Evolutionary conservation across 176 grass and related monocot species (phyloP).

Genomic region (Microstegium vimineum): DNA sequence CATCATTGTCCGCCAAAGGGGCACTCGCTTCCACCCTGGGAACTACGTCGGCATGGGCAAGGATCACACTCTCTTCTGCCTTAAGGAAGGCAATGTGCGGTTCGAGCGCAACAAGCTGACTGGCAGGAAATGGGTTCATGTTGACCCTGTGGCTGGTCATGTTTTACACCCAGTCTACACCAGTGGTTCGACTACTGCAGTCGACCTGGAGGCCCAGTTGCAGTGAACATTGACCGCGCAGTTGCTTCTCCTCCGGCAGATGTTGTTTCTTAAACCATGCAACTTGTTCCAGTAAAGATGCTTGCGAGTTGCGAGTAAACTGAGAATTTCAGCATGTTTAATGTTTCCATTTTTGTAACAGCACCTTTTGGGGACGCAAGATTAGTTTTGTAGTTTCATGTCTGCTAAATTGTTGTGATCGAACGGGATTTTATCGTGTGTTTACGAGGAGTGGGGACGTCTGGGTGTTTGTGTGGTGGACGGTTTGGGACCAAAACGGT

Average conservation of each 20-base stretch:
- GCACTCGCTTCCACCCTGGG: slow-evolving; percentile 73
- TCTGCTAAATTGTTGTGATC: background rate
- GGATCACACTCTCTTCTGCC: slow-evolving; percentile 71
- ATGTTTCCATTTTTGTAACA: background rate
- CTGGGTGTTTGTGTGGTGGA: no score
- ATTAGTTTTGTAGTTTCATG: background rate
- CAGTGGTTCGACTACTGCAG: background rate
- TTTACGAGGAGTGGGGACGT: background rate
- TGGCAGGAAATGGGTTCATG: slow-evolving; percentile 83
- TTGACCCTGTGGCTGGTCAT: slow-evolving; percentile 63
- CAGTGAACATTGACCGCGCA: background rate
- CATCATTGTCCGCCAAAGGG: slow-evolving; percentile 79
- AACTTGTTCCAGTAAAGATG: background rate
- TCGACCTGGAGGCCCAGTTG: background rate
- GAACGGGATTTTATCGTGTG: background rate
- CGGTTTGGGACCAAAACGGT: no score
- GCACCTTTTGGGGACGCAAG: background rate
- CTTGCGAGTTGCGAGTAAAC: background rate
- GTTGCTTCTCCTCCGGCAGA: background rate
- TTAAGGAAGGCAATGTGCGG: slow-evolving; percentile 79
- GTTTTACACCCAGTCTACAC: slow-evolving; percentile 62
- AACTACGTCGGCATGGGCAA: slow-evolving; percentile 85
- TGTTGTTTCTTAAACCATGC: background rate
- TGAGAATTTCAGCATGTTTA: background rate
- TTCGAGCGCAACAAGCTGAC: slow-evolving; percentile 81